Percentiles rank a stretch among this genome's conserved stretches.
Evolutionary conservation across 2,329 filamentous ascomycete genomes (phyloP).

Genomic region (Xylariales sp.): DNA sequence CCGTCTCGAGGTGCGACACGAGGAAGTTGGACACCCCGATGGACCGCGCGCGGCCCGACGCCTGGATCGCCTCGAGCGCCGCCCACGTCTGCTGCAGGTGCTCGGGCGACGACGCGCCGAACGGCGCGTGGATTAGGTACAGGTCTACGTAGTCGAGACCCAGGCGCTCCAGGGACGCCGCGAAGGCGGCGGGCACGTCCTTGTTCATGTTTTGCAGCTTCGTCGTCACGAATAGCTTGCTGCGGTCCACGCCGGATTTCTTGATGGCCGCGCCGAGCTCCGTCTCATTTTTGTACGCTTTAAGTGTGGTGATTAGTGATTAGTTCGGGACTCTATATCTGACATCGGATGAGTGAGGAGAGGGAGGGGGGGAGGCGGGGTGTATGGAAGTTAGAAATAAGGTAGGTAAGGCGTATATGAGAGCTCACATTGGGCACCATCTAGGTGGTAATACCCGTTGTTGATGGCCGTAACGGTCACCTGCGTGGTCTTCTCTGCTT

Average conservation of each 20-base stretch:
- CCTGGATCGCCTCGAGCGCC: slow-evolving; percentile 73
- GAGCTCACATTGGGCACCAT: slow-evolving; percentile 74
- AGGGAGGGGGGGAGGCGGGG: neutral
- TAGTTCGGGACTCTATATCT: slow-evolving; percentile 10
- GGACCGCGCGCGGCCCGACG: slow-evolving; percentile 71
- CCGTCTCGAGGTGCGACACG: slow-evolving; percentile 63
- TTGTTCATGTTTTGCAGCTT: slow-evolving; percentile 61
- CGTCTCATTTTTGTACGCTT: slow-evolving; percentile 72
- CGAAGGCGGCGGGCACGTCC: slow-evolving; percentile 63
- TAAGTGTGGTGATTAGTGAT: slow-evolving; percentile 6
- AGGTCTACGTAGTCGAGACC: slow-evolving; percentile 77
- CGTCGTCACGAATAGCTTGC: slow-evolving; percentile 75
- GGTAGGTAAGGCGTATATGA: neutral
- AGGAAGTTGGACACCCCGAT: slow-evolving; percentile 85
- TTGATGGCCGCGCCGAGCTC: slow-evolving; percentile 80
- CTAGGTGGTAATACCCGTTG: slow-evolving; percentile 77
- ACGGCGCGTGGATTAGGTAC: slow-evolving; percentile 73
- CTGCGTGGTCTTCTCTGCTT: slow-evolving; percentile 66
- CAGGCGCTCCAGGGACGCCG: slow-evolving; percentile 72
- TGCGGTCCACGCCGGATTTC: slow-evolving; percentile 71
- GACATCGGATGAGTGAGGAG: neutral
- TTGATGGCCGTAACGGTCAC: slow-evolving; percentile 71
- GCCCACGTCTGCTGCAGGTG: slow-evolving; percentile 70
- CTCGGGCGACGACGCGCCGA: slow-evolving; percentile 59
- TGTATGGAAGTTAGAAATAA: neutral